Evolutionary conservation across 202 grass and related monocot species (phyloP).

Genomic region (Panicum hallii): DNA sequence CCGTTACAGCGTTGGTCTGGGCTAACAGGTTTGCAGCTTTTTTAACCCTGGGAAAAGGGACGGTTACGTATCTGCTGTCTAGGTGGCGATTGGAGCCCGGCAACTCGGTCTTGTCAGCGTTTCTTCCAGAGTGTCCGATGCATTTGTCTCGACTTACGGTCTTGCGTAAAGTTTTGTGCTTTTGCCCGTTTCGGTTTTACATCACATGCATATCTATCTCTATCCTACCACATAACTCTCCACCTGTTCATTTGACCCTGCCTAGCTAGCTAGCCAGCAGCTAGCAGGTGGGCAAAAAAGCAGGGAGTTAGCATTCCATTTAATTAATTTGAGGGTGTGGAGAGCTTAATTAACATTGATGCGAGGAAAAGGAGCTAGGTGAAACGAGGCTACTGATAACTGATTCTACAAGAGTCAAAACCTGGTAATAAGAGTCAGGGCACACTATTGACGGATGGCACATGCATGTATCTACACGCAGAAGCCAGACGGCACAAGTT

Average conservation of each 20-base stretch:
- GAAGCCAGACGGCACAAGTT: conserved; percentile 21
- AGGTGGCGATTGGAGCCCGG: neutral
- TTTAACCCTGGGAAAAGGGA: neutral
- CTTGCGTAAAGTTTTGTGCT: neutral
- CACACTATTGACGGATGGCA: neutral
- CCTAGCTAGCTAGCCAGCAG: neutral
- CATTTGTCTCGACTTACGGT: neutral
- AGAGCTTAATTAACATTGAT: neutral
- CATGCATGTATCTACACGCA: neutral
- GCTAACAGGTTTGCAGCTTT: neutral
- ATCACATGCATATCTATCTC: neutral
- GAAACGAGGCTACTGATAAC: too few relatives aligned
- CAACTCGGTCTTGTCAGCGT: neutral
- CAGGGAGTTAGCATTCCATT: neutral
- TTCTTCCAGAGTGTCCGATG: neutral
- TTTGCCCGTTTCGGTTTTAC: neutral
- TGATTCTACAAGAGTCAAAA: too few relatives aligned
- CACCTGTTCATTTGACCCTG: conserved; percentile 19
- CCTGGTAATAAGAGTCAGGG: too few relatives aligned
- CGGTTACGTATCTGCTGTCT: neutral
- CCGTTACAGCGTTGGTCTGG: neutral
- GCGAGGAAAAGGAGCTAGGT: neutral
- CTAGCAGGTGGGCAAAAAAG: neutral
- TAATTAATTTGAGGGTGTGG: neutral
- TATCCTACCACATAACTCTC: neutral